Base-by-base conservation (phyloP, 495 filamentous ascomycete genomes). In the Astrothelium subdiscretum region DNA sequence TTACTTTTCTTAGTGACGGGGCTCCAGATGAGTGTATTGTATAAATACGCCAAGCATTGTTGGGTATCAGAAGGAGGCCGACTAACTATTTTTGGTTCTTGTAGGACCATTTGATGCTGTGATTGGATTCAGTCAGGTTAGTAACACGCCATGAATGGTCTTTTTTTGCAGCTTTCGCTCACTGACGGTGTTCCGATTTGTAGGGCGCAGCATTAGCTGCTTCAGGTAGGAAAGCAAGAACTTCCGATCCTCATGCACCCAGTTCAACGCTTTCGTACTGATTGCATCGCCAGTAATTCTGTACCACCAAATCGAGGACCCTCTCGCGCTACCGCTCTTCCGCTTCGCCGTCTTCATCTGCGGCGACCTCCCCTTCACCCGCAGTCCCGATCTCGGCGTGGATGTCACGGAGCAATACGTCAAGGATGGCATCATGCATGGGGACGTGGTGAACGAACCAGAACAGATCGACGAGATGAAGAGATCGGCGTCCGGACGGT, bases 341-440 rank as follows among this genome's bases (percentile, higher is more conserved):
- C 48, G 48, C 48, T 54, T 54, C 24, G 48, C 48, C 24, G 48
- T 54, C 20, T 54, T 54, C 48, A 54, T 54, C 48, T 54, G 48
- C 15, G 48, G 48, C 48, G 48, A 54, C 15, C 48, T 54, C 24
- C 48, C 48, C 48, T 54, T 54, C 48, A 54, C 48, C 48, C 48
- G 48, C 48, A 54, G 20, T 2, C 48, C 48, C 48, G 24, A 54
- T 8, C 48, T 54, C 3, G 48, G 48, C 24, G 48, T 54, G 48
- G 48, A 54, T 54, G 48, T 54, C 20, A 54, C 48, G 32, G 48
- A 62, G 48, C 48, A 54, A 54, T 54, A 54, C 29, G 29, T 54
- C 48, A 54, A 29, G 48, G 48, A 54, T 29, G 48, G 48, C 20
- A 24, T 54, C 24, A 54, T 54, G 48, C 48, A 54, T 54, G 48